These are phyloP conservation scores for Jamesozyma jinghongensis DNA, from an alignment of 805 yeast genomes.

Conservation along the genomic window DNA sequence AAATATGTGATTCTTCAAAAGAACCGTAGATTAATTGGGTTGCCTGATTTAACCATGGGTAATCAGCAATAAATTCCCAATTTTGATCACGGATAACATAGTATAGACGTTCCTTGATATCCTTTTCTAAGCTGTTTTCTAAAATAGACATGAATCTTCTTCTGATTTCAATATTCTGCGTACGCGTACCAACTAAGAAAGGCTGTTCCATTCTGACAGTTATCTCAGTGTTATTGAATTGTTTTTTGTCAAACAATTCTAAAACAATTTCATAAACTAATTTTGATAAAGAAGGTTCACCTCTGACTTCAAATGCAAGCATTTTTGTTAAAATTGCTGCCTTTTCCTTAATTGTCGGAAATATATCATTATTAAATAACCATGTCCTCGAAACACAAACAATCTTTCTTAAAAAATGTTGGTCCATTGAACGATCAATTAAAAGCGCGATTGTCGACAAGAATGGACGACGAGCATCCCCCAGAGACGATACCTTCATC, in stretches of 20 bases:
- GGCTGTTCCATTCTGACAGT: constrained; percentile 96
- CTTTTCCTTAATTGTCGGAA: constrained; percentile 93
- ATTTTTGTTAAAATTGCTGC: constrained; percentile 89
- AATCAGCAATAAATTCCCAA: constrained; percentile 93
- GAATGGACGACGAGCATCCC: constrained; percentile 88
- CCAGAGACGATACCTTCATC: constrained; percentile 72
- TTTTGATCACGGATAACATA: constrained; percentile 92
- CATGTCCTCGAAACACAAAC: constrained; percentile 73
- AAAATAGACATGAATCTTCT: constrained; percentile 70
- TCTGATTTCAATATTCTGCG: constrained; percentile 66
- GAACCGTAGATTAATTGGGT: constrained; percentile 77
- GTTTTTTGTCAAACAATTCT: constrained; percentile 74
- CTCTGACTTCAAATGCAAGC: constrained; percentile 85
- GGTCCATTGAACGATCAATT: constrained; percentile 80
- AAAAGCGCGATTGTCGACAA: constrained; percentile 78
- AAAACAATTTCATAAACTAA: constrained; percentile 80
- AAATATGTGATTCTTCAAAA: constrained; percentile 42
- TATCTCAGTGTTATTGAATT: constrained; percentile 73
- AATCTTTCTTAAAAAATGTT: constrained; percentile 61
- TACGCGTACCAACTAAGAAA: constrained; percentile 84
- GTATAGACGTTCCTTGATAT: constrained; percentile 66
- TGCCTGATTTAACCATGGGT: constrained; percentile 92
- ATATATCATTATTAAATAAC: constrained; percentile 81
- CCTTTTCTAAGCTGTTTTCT: constrained; percentile 67
- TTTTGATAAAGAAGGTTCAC: constrained; percentile 67